These are phyloP conservation scores for Eucommia ulmoides DNA, from an alignment of 257 asterid species.

Conservation along the genomic window DNA sequence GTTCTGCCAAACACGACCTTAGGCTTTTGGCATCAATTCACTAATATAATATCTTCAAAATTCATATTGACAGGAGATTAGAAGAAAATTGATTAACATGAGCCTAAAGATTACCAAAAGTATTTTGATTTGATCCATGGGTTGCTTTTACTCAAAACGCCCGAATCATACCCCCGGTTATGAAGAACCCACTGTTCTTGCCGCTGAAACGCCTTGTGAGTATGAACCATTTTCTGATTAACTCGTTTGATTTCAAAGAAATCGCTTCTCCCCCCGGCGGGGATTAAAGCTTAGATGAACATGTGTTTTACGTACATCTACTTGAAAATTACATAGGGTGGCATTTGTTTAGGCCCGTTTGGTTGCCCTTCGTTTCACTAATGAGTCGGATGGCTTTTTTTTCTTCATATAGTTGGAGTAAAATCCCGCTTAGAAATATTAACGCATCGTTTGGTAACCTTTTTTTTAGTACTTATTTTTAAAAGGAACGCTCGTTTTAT, in stretches of 20 bases:
- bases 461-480: too few relatives aligned
- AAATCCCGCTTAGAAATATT: not conserved
- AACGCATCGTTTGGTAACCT: too few relatives aligned
- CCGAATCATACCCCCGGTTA: conserved; percentile 43
- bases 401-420: not conserved
- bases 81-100: conserved; percentile 18
- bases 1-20: too few relatives aligned
- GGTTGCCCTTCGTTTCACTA: too few relatives aligned
- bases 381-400: not conserved
- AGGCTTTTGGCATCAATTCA: too few relatives aligned
- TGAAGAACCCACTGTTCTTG: conserved; percentile 74
- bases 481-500: too few relatives aligned
- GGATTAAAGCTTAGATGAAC: not conserved
- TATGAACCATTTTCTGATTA: conserved; percentile 12
- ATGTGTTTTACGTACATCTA: too few relatives aligned
- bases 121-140: conserved; percentile 30
- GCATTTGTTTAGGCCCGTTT: too few relatives aligned
- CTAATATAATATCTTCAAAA: not conserved
- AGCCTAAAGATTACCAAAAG: conserved; percentile 10
- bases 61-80: conserved; percentile 13
- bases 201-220: conserved; percentile 91
- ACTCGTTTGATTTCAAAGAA: not conserved
- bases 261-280: not conserved
- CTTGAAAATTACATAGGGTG: too few relatives aligned
- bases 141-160: conserved; percentile 56